Conservation (phyloP, 2,329 filamentous ascomycete genomes). For the Thelonectria blattea region DNA sequence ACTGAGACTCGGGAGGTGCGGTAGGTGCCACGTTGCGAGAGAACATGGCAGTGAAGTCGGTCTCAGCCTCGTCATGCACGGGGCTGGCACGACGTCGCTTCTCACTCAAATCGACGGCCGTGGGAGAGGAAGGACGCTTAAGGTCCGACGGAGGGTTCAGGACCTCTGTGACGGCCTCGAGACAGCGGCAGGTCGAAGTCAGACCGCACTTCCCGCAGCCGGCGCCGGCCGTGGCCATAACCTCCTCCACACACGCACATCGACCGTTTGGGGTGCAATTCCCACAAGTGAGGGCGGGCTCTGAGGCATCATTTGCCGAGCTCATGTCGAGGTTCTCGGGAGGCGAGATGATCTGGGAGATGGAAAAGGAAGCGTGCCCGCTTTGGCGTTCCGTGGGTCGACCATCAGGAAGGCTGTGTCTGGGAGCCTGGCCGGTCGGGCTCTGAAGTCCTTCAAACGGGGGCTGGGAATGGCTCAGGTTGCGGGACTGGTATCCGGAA, state of each 20-base stretch:
- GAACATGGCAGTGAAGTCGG: slow-evolving; percentile 75
- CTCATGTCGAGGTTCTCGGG: slow-evolving; percentile 50
- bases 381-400: slow-evolving; percentile 38
- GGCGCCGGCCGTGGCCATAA: slow-evolving; percentile 54
- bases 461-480: slow-evolving; percentile 37
- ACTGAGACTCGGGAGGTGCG: slow-evolving; percentile 32
- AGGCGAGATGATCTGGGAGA: slow-evolving; percentile 63
- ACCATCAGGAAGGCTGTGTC: slow-evolving; percentile 39
- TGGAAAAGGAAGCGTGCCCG: slow-evolving; percentile 56
- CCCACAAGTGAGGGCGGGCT: slow-evolving; percentile 57
- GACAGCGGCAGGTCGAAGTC: slow-evolving; percentile 68
- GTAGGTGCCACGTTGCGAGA: slow-evolving; percentile 49
- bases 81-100: slow-evolving; percentile 59
- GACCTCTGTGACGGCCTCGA: slow-evolving; percentile 64
- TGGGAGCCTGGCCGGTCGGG: slow-evolving; percentile 34
- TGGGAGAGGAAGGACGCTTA: slow-evolving; percentile 59
- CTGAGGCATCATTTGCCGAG: slow-evolving; percentile 37
- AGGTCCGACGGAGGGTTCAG: slow-evolving; percentile 45
- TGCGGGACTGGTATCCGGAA: slow-evolving; percentile 36
- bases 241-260: slow-evolving; percentile 67
- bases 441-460: slow-evolving; percentile 39
- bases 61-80: slow-evolving; percentile 70
- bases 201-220: slow-evolving; percentile 72
- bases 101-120: slow-evolving; percentile 50
- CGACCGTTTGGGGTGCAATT: slow-evolving; percentile 58